phyloP scores from a whole-genome alignment of 306 rosid species.

The Citrullus mucosospermus region DNA sequence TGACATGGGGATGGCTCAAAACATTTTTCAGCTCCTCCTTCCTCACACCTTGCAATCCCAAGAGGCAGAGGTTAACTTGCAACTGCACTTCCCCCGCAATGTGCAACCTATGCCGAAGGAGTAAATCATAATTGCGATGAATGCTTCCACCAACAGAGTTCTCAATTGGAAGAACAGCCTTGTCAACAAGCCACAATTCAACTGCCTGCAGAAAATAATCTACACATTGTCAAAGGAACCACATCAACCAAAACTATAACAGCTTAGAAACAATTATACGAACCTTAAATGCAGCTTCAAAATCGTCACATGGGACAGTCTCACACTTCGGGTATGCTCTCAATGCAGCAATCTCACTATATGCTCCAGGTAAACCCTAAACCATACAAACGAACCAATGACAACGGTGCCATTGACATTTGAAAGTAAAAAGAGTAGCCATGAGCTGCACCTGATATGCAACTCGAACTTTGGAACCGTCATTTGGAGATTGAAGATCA shows the following conservation, averaged over 20 bases:
- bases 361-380: constrained; percentile 85
- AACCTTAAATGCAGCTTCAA: constrained; percentile 88
- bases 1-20: constrained; percentile 82
- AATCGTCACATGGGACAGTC: constrained; percentile 78
- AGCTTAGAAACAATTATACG: not conserved
- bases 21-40: constrained; percentile 60
- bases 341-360: constrained; percentile 75
- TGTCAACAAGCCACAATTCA: constrained; percentile 80
- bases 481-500: constrained; percentile 24
- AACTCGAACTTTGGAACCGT: constrained; percentile 67
- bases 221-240: constrained; percentile 10
- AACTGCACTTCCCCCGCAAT: constrained; percentile 81
- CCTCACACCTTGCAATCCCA: constrained; percentile 64
- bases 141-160: constrained; percentile 80
- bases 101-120: constrained; percentile 79
- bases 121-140: constrained; percentile 86
- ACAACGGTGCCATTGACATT: not conserved
- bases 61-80: constrained; percentile 67
- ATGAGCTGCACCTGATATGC: constrained; percentile 66
- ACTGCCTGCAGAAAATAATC: constrained; percentile 55
- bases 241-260: not conserved
- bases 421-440: not conserved
- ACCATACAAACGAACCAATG: constrained; percentile 11
- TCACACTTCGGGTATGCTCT: constrained; percentile 77
- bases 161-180: constrained; percentile 90